phyloP scores from a whole-genome alignment of 2,329 filamentous ascomycete species.

The Fusarium ambrosium region DNA sequence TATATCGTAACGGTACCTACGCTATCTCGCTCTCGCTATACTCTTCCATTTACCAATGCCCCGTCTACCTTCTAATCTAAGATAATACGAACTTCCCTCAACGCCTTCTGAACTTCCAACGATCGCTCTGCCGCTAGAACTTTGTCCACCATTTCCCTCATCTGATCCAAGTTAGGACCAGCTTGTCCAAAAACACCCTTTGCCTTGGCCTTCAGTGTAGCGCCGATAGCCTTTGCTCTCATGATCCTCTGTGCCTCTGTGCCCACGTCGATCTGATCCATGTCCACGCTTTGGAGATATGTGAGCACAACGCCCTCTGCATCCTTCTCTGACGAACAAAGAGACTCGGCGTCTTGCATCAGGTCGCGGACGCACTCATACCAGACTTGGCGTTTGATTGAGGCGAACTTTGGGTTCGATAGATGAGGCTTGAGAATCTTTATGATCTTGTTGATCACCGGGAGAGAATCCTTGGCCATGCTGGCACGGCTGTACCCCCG shows the following conservation, averaged over 20 bases:
- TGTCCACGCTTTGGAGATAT: slow-evolving; percentile 63
- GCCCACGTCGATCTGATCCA: slow-evolving; percentile 60
- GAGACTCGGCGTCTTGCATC: slow-evolving; percentile 57
- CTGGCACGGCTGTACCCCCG: slow-evolving; percentile 62
- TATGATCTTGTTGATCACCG: slow-evolving; percentile 57
- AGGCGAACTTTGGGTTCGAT: slow-evolving; percentile 53
- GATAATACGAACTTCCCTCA: slow-evolving; percentile 54
- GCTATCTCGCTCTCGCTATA: not conserved
- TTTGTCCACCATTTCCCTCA: slow-evolving; percentile 50
- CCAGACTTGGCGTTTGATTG: slow-evolving; percentile 65
- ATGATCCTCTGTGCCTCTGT: slow-evolving; percentile 65
- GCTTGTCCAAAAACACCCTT: slow-evolving; percentile 58
- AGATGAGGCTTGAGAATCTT: slow-evolving; percentile 58
- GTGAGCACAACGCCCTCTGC: slow-evolving; percentile 44
- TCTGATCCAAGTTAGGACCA: slow-evolving; percentile 44
- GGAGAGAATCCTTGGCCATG: slow-evolving; percentile 54
- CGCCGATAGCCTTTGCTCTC: slow-evolving; percentile 61
- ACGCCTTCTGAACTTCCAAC: slow-evolving; percentile 60
- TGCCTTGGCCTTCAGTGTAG: slow-evolving; percentile 58
- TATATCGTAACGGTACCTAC: not conserved
- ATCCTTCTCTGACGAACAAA: slow-evolving; percentile 32
- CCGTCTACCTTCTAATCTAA: slow-evolving; percentile 33
- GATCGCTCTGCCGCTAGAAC: slow-evolving; percentile 59
- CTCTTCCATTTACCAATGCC: not conserved
- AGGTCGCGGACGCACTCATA: slow-evolving; percentile 64